Conservation (phyloP, 495 filamentous ascomycete genomes). For the Friedmanniomyces simplex region DNA sequence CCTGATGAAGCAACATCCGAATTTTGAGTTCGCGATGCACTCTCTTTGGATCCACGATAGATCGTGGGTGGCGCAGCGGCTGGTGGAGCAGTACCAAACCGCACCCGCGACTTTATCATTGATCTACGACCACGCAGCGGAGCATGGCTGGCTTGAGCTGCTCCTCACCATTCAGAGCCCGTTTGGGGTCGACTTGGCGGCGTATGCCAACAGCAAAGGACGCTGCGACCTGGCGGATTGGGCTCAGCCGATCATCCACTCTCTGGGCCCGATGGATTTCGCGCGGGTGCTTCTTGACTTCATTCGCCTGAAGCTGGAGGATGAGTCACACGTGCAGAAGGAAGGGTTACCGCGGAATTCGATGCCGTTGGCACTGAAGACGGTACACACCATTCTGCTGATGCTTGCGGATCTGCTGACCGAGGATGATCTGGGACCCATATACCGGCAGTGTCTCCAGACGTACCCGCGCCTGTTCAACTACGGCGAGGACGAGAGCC, state of each 20-base stretch:
- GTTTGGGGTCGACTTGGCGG: conserved; percentile 80
- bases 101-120: conserved; percentile 60
- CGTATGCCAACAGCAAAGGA: conserved; percentile 73
- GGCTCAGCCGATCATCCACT: conserved; percentile 52
- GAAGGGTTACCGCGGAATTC: conserved; percentile 52
- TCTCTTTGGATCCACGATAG: conserved; percentile 82
- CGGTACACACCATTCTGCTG: conserved; percentile 69
- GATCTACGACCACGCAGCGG: conserved; percentile 72
- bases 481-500: conserved; percentile 86
- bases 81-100: conserved; percentile 69
- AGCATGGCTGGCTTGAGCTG: conserved; percentile 72
- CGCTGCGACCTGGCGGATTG: conserved; percentile 73
- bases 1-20: conserved; percentile 50
- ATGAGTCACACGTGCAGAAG: conserved; percentile 62
- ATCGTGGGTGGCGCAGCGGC: conserved; percentile 64
- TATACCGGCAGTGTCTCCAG: conserved; percentile 81
- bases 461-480: conserved; percentile 94
- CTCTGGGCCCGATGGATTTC: conserved; percentile 48
- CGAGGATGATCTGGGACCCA: conserved; percentile 46
- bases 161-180: conserved; percentile 63
- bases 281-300: conserved; percentile 58
- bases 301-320: conserved; percentile 67
- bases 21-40: conserved; percentile 75
- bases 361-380: conserved; percentile 68
- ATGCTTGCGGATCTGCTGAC: conserved; percentile 53